Evolutionary conservation across 169 alveolate genomes (phyloP).

Genomic region (Cryptosporidium ubiquitum): DNA sequence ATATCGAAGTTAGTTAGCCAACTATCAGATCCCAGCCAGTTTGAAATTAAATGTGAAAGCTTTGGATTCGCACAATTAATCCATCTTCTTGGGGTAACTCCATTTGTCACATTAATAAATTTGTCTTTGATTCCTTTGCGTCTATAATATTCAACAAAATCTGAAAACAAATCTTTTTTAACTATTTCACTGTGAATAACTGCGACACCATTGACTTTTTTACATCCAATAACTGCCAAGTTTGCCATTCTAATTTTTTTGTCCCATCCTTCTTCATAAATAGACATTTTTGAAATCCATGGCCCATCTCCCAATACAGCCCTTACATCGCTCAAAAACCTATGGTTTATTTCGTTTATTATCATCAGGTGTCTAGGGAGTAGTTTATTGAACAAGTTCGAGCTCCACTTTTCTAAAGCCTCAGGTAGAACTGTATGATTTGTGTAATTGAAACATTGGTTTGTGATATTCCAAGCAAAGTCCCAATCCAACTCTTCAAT

Average conservation of each 20-base stretch:
- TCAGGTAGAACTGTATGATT: slow-evolving; percentile 98
- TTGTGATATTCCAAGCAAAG: slow-evolving; percentile 90
- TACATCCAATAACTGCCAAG: slow-evolving; percentile 89
- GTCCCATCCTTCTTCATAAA: slow-evolving; percentile 89
- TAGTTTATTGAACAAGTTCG: slow-evolving; percentile 87
- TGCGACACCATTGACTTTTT: slow-evolving; percentile 95
- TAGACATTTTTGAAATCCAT: slow-evolving; percentile 84
- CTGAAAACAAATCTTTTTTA: slow-evolving; percentile 86
- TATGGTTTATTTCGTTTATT: slow-evolving; percentile 89
- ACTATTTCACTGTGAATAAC: slow-evolving; percentile 91
- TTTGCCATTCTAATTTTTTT: slow-evolving; percentile 94
- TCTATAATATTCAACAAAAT: slow-evolving; percentile 86
- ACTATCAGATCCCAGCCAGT: slow-evolving; percentile 87
- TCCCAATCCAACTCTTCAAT: slow-evolving; percentile 89
- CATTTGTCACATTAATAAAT: slow-evolving; percentile 92
- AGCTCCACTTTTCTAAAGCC: slow-evolving; percentile 97
- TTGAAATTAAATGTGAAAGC: slow-evolving; percentile 88
- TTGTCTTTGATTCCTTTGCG: slow-evolving; percentile 84
- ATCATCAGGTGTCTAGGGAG: slow-evolving; percentile 93
- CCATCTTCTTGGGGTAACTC: slow-evolving; percentile 97
- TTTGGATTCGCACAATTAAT: slow-evolving; percentile 90
- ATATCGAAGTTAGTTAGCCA: slow-evolving; percentile 88
- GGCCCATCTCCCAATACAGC: slow-evolving; percentile 78
- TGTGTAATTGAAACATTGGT: slow-evolving; percentile 90
- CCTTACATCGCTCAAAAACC: slow-evolving; percentile 87